Conservation (phyloP, 2,329 filamentous ascomycete species). For the Calonectria crousiana region DNA sequence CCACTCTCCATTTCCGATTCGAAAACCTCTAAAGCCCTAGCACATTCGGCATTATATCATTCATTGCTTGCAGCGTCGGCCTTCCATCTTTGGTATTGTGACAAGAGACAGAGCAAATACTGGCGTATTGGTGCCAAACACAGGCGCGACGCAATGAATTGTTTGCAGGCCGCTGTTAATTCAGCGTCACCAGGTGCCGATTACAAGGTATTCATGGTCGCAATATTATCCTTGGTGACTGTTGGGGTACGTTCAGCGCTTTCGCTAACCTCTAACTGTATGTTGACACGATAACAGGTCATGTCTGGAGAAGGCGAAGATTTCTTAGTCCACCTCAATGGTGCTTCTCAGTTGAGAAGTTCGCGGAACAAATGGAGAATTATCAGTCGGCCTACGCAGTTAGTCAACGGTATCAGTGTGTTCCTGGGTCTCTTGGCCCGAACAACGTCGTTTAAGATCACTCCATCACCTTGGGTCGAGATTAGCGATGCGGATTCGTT, state of each 20-base stretch:
- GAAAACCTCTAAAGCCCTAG: slow-evolving; percentile 12
- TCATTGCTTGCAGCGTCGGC: slow-evolving; percentile 15
- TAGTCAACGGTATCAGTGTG: slow-evolving; percentile 27
- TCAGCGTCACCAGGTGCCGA: not conserved
- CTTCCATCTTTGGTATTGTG: slow-evolving; percentile 23
- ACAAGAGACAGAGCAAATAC: slow-evolving; percentile 13
- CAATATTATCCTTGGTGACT: slow-evolving; percentile 18
- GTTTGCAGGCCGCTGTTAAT: slow-evolving; percentile 16
- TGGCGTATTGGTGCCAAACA: slow-evolving; percentile 7
- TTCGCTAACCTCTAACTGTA: not conserved
- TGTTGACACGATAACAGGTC: slow-evolving; percentile 1
- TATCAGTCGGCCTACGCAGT: slow-evolving; percentile 16
- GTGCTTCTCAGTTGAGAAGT: slow-evolving; percentile 17
- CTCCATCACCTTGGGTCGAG: slow-evolving; percentile 4
- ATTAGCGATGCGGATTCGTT: not conserved
- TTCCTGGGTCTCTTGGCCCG: slow-evolving; percentile 28
- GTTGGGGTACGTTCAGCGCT: slow-evolving; percentile 2
- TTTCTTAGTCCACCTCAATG: slow-evolving; percentile 23
- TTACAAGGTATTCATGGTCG: slow-evolving; percentile 22
- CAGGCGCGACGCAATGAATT: slow-evolving; percentile 1
- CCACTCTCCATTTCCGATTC: not conserved
- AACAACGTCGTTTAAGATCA: slow-evolving; percentile 12
- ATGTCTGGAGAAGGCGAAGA: slow-evolving; percentile 23
- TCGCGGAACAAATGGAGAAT: slow-evolving; percentile 24
- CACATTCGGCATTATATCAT: slow-evolving; percentile 26